These are phyloP conservation scores for Phanerodontia chrysosporium DNA, from an alignment of 768 basidiomycete species.

Conservation along the genomic window DNA sequence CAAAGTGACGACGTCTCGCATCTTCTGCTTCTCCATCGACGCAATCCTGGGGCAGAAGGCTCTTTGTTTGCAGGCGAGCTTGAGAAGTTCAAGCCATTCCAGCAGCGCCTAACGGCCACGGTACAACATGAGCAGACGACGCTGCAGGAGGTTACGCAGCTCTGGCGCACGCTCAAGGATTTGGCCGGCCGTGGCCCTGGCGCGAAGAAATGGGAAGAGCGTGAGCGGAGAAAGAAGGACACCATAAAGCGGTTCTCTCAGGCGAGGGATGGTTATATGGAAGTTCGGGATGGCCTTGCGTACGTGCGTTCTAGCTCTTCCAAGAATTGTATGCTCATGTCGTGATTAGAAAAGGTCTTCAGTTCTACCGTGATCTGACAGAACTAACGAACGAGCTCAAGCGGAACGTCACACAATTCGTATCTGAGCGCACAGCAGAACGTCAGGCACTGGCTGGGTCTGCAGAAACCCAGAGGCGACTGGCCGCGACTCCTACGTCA, in stretches of 20 bases:
- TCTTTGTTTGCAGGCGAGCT: slow-evolving; percentile 89
- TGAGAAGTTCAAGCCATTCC: slow-evolving; percentile 93
- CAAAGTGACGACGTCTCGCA: slow-evolving; percentile 97
- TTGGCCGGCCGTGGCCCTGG: slow-evolving; percentile 72
- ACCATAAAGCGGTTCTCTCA: slow-evolving; percentile 63
- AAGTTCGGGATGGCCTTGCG: slow-evolving; percentile 82
- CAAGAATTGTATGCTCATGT: not conserved
- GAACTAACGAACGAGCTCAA: slow-evolving; percentile 57
- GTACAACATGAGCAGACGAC: slow-evolving; percentile 71
- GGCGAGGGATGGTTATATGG: slow-evolving; percentile 83
- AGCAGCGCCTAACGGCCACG: slow-evolving; percentile 74
- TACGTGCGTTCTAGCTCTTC: slow-evolving; percentile 38
- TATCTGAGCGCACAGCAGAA: slow-evolving; percentile 61
- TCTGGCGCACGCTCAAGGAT: slow-evolving; percentile 73
- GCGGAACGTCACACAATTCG: slow-evolving; percentile 55
- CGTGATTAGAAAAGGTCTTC: slow-evolving; percentile 69
- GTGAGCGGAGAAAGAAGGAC: slow-evolving; percentile 77
- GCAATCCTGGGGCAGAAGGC: slow-evolving; percentile 78
- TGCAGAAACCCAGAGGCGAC: slow-evolving; percentile 67
- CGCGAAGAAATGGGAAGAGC: slow-evolving; percentile 76
- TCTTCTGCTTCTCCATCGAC: slow-evolving; percentile 84
- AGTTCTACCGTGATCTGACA: slow-evolving; percentile 82
- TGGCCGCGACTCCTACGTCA: slow-evolving; percentile 38
- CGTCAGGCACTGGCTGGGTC: slow-evolving; percentile 63
- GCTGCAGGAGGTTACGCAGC: slow-evolving; percentile 67